phyloP scores from a whole-genome alignment of 768 basidiomycete species.

The Tulasnella sp. region DNA sequence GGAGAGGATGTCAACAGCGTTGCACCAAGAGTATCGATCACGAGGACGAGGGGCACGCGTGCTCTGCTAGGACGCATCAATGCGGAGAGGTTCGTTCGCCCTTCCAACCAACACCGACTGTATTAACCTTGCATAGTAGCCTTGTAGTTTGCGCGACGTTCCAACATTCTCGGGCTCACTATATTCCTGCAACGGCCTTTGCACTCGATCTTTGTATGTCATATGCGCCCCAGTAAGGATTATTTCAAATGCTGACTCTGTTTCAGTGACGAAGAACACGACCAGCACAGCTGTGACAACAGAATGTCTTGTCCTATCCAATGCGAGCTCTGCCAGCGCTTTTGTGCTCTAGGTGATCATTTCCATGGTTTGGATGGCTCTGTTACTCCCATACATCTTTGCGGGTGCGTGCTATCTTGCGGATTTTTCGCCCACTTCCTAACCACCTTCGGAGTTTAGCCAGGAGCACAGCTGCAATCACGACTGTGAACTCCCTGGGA shows the following conservation, averaged over 20 bases:
- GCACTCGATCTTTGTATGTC: conserved; percentile 23
- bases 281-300: conserved; percentile 40
- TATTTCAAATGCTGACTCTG: background rate
- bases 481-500: conserved; percentile 37
- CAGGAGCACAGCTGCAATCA: conserved; percentile 41
- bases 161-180: conserved; percentile 22
- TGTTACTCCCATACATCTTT: conserved; percentile 37
- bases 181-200: conserved; percentile 36
- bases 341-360: conserved; percentile 41
- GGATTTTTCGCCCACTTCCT: background rate
- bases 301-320: conserved; percentile 39
- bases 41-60: conserved; percentile 40
- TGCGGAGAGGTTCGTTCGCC: conserved; percentile 39
- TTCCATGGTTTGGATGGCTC: conserved; percentile 38
- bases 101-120: background rate
- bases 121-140: conserved; percentile 24
- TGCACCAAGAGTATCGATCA: conserved; percentile 48
- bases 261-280: conserved; percentile 37
- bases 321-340: conserved; percentile 46
- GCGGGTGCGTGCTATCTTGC: conserved; percentile 35
- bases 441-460: conserved; percentile 25
- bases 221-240: background rate
- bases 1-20: conserved; percentile 40
- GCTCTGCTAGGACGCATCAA: conserved; percentile 42
- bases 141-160: conserved; percentile 33